Conservation (phyloP, 2,329 filamentous ascomycete genomes). For the Penicillium sp. region DNA sequence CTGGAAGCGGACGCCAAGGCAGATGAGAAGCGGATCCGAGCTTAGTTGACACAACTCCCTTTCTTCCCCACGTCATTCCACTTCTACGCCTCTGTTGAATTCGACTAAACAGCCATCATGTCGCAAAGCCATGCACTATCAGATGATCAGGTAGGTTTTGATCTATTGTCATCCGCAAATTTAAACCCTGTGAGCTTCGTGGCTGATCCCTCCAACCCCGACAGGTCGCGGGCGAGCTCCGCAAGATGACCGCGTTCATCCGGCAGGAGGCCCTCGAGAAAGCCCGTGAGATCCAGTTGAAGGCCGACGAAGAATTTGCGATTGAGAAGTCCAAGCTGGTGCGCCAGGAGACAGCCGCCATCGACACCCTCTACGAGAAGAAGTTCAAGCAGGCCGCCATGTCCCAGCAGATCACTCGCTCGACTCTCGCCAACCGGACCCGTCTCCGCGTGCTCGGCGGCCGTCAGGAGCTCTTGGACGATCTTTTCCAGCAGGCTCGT, state of each 20-base stretch:
- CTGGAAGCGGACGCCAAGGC: slow-evolving; percentile 23
- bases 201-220: slow-evolving; percentile 14
- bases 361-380: slow-evolving; percentile 92
- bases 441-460: slow-evolving; percentile 81
- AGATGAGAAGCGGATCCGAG: slow-evolving; percentile 12
- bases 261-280: slow-evolving; percentile 97
- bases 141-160: slow-evolving; percentile 78
- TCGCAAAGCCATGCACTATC: slow-evolving; percentile 91
- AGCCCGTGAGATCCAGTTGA: slow-evolving; percentile 93
- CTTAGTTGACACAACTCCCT: slow-evolving; percentile 23
- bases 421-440: slow-evolving; percentile 93
- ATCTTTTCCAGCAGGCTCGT: slow-evolving; percentile 75
- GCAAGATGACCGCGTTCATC: slow-evolving; percentile 99
- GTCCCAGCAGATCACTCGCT: slow-evolving; percentile 97
- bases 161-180: background rate
- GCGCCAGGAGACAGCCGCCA: slow-evolving; percentile 85
- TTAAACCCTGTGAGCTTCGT: background rate
- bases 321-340: slow-evolving; percentile 99
- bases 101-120: slow-evolving; percentile 59
- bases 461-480: slow-evolving; percentile 84
- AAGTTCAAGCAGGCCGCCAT: slow-evolving; percentile 98
- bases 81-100: slow-evolving; percentile 5
- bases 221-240: slow-evolving; percentile 93
- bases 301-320: slow-evolving; percentile 97
- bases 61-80: slow-evolving; percentile 20